Conservation (phyloP, 805 yeast genomes). For the Isabelozyma rhagii region DNA sequence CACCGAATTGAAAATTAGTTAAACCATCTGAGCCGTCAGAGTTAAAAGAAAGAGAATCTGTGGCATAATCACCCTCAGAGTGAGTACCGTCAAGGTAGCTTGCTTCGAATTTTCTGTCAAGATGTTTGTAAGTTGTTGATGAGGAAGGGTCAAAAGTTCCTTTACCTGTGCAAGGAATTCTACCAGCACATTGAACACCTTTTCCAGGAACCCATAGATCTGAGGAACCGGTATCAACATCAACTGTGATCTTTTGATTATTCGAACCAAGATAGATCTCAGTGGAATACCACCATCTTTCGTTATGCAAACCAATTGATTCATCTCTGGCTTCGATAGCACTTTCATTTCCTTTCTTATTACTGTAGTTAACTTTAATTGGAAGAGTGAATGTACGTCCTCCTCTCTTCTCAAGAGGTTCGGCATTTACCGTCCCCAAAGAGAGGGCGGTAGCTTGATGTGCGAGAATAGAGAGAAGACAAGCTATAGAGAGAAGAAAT, state of each 20-base stretch:
- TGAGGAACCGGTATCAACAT: slow-evolving; percentile 7
- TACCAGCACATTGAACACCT: background rate
- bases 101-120: slow-evolving; percentile 14
- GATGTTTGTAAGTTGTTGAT: slow-evolving; percentile 27
- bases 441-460: background rate
- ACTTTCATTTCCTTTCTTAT: slow-evolving; percentile 2
- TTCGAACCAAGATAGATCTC: slow-evolving; percentile 4
- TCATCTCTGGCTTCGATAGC: background rate
- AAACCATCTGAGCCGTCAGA: slow-evolving; percentile 1
- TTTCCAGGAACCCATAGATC: slow-evolving; percentile 6
- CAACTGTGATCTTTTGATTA: slow-evolving; percentile 3
- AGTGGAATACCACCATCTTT: background rate
- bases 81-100: slow-evolving; percentile 38
- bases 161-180: slow-evolving; percentile 10
- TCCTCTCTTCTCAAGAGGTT: background rate
- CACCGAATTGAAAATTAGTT: slow-evolving; percentile 8
- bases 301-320: background rate
- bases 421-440: background rate
- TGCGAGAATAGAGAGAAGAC: background rate
- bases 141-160: slow-evolving; percentile 35
- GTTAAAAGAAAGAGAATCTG: slow-evolving; percentile 7
- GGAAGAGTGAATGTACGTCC: background rate
- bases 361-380: background rate
- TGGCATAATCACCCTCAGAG: slow-evolving; percentile 48
- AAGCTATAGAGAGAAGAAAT: background rate